Percentiles rank a stretch among this genome's conserved stretches.
phyloP scores from a whole-genome alignment of 106 monocot species.

The Platanthera guangdongensis region DNA sequence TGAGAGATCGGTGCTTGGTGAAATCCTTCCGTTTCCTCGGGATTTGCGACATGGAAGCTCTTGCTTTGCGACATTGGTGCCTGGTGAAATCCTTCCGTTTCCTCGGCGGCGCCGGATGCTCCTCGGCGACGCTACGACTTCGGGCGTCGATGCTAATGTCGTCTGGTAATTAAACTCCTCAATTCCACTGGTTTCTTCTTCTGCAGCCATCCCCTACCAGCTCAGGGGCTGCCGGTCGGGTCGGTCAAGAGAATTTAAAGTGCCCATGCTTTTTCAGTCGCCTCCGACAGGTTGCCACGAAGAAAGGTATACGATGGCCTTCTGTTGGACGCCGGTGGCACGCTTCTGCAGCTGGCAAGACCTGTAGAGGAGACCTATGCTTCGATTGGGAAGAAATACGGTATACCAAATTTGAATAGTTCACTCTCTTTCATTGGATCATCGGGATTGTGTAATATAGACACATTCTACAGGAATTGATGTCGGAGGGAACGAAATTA shows the following conservation, averaged over 20 bases:
- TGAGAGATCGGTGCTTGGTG: too few species aligned
- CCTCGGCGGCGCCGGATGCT: background rate
- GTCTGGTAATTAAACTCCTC: background rate
- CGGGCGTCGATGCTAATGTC: background rate
- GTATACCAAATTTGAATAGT: constrained; percentile 13
- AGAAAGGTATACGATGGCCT: constrained; percentile 62
- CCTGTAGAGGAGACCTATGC: constrained; percentile 90
- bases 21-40: background rate
- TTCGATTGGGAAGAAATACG: constrained; percentile 71
- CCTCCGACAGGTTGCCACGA: constrained; percentile 1
- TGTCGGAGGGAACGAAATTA: constrained; percentile 43
- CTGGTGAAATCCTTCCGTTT: background rate
- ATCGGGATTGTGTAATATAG: background rate
- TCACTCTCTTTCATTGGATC: constrained; percentile 6
- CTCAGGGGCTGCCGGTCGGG: background rate
- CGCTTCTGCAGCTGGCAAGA: constrained; percentile 66
- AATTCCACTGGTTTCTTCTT: background rate
- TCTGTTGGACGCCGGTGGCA: constrained; percentile 18
- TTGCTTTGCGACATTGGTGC: too few species aligned
- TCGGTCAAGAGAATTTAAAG: background rate
- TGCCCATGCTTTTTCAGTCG: background rate
- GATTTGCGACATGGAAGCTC: too few species aligned
- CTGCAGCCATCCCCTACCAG: background rate
- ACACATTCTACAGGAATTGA: constrained; percentile 25
- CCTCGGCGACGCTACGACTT: background rate